These are phyloP conservation scores for Gentiana macrophylla DNA, from an alignment of 257 asterid species.

Conservation along the genomic window DNA sequence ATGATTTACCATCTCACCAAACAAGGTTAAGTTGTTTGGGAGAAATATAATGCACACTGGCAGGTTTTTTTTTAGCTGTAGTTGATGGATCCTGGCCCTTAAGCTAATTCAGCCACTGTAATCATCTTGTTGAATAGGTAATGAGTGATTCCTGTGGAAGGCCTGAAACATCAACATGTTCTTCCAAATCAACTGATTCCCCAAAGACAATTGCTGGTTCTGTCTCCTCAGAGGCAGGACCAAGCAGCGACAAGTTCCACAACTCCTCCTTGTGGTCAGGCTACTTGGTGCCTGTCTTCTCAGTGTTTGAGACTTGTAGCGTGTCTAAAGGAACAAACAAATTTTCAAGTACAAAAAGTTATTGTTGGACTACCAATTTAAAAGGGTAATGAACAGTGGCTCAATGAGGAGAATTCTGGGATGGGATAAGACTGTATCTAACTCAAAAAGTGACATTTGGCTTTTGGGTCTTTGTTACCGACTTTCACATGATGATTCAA, in stretches of 20 bases:
- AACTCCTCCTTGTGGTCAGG: conserved; percentile 24
- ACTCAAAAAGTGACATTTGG: conserved; percentile 78
- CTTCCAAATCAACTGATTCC: conserved; percentile 9
- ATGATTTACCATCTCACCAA: no score
- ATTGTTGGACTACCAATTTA: conserved; percentile 58
- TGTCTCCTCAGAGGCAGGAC: conserved; percentile 26
- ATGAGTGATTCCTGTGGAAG: conserved; percentile 20
- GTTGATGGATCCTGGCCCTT: neutral
- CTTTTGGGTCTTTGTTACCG: conserved; percentile 78
- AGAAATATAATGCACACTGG: no score
- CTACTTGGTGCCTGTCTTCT: conserved; percentile 28
- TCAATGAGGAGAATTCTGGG: conserved; percentile 82
- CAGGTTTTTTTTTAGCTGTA: no score
- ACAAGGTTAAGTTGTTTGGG: no score
- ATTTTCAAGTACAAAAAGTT: conserved; percentile 17
- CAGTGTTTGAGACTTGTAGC: conserved; percentile 18
- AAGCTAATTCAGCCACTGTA: neutral
- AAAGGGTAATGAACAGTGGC: conserved; percentile 66
- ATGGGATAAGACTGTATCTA: conserved; percentile 34
- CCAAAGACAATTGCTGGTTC: conserved; percentile 10
- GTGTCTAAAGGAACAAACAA: conserved; percentile 16
- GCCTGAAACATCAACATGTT: conserved; percentile 6
- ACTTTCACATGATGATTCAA: conserved; percentile 44
- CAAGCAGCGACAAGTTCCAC: conserved; percentile 17
- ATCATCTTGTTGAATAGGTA: conserved; percentile 13